Evolutionary conservation across 2,329 filamentous ascomycete species (phyloP).

Genomic region (Ophiocordyceps sinensis): DNA sequence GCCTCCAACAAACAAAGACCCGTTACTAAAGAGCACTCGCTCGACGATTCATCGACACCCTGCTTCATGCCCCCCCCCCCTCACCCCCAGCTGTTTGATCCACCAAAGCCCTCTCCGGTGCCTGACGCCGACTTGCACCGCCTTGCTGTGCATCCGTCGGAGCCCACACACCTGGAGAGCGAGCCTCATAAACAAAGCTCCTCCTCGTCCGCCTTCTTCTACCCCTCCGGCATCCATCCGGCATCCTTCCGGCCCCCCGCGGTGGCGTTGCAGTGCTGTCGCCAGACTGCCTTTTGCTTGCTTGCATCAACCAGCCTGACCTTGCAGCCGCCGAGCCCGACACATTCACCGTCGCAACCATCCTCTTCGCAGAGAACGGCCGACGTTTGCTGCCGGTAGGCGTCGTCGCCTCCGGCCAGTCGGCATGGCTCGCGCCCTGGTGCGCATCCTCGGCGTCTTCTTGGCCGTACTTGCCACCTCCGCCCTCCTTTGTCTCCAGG

Average conservation of each 20-base stretch:
- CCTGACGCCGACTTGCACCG: too few relatives aligned
- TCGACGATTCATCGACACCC: too few relatives aligned
- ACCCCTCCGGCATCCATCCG: neutral
- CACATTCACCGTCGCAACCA: neutral
- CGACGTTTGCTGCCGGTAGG: constrained; percentile 1
- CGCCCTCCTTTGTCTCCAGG: constrained; percentile 7
- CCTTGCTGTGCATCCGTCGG: too few relatives aligned
- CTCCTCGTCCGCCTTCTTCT: neutral
- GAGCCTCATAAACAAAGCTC: neutral
- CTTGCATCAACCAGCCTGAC: neutral
- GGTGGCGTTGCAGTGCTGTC: neutral
- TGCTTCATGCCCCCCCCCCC: too few relatives aligned
- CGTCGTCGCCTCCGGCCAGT: constrained; percentile 1
- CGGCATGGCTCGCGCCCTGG: constrained; percentile 4
- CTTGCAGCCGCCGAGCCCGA: neutral
- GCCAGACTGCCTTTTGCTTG: neutral
- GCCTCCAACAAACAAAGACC: too few relatives aligned
- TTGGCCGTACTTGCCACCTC: constrained; percentile 8
- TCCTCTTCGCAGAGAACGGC: neutral
- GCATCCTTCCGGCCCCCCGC: neutral
- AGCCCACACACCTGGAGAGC: neutral
- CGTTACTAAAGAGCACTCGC: too few relatives aligned
- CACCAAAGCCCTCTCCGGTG: too few relatives aligned
- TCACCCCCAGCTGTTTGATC: too few relatives aligned
- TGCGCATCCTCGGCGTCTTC: constrained; percentile 4